These are phyloP conservation scores for Staphylotrichum longicolle DNA, from an alignment of 495 filamentous ascomycete species.

Conservation along the genomic window DNA sequence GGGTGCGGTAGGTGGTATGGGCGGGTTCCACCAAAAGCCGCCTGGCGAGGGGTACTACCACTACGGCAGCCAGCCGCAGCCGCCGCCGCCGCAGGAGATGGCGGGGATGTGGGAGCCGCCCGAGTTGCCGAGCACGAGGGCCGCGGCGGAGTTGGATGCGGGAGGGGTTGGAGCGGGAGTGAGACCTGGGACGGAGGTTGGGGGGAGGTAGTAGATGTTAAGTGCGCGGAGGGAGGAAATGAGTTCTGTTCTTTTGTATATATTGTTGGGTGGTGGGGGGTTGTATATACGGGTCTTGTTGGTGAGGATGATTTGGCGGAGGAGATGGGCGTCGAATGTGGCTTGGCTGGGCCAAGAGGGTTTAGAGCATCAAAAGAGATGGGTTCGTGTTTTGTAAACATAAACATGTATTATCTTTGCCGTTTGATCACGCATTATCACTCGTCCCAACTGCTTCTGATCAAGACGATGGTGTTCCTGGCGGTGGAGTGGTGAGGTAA, in stretches of 20 bases:
- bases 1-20: not conserved
- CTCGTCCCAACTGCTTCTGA: no score
- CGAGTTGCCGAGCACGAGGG: not conserved
- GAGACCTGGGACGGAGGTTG: not conserved
- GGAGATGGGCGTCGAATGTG: no score
- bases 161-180: not conserved
- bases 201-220: not conserved
- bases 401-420: no score
- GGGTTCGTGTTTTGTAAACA: no score
- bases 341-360: no score
- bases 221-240: no score
- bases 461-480: no score
- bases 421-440: no score
- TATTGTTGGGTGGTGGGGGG: no score
- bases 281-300: not conserved
- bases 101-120: not conserved
- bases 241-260: not conserved
- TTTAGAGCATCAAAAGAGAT: no score
- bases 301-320: no score
- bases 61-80: not conserved
- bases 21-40: not conserved
- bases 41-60: not conserved
- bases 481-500: no score
- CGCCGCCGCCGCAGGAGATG: constrained; percentile 2
- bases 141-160: not conserved